Conservation (phyloP, 1,139 yeast species). For the Eremothecium cymbalariae region DNA sequence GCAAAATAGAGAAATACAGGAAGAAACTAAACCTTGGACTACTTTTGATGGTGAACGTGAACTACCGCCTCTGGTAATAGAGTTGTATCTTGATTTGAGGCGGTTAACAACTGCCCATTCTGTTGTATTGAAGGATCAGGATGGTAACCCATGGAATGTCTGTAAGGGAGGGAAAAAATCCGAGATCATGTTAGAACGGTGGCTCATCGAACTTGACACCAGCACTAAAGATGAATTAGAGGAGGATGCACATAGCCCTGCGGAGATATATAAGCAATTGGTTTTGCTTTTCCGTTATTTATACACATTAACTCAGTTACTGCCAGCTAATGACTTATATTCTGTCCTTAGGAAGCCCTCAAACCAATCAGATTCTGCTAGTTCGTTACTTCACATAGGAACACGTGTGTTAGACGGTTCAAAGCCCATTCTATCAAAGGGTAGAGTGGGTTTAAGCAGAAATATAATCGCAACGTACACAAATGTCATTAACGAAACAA, state of each 20-base stretch:
- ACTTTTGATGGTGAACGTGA: constrained; percentile 22
- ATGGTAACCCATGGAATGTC: constrained; percentile 43
- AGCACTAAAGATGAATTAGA: constrained; percentile 22
- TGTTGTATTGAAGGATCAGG: constrained; percentile 50
- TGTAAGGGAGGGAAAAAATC: constrained; percentile 50
- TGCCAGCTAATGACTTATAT: constrained; percentile 62
- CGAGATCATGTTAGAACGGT: constrained; percentile 84
- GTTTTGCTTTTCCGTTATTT: constrained; percentile 67
- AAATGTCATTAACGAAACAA: constrained; percentile 32
- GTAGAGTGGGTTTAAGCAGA: constrained; percentile 76
- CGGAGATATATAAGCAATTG: constrained; percentile 38
- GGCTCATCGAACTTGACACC: constrained; percentile 74
- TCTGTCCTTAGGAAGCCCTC: constrained; percentile 34
- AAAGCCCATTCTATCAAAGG: constrained; percentile 68
- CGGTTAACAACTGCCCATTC: constrained; percentile 52
- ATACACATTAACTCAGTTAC: constrained; percentile 54
- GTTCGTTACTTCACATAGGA: constrained; percentile 33
- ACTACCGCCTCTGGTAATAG: constrained; percentile 76
- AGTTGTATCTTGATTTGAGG: constrained; percentile 69
- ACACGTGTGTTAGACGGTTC: constrained; percentile 69
- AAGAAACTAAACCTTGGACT: constrained; percentile 23
- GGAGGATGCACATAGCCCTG: constrained; percentile 16
- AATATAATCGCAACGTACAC: constrained; percentile 44
- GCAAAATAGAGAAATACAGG: constrained; percentile 8
- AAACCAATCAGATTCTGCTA: constrained; percentile 17